These are phyloP conservation scores for Aspergillus transmontanensis DNA, from an alignment of 2,329 filamentous ascomycete genomes.

Conservation along the genomic window DNA sequence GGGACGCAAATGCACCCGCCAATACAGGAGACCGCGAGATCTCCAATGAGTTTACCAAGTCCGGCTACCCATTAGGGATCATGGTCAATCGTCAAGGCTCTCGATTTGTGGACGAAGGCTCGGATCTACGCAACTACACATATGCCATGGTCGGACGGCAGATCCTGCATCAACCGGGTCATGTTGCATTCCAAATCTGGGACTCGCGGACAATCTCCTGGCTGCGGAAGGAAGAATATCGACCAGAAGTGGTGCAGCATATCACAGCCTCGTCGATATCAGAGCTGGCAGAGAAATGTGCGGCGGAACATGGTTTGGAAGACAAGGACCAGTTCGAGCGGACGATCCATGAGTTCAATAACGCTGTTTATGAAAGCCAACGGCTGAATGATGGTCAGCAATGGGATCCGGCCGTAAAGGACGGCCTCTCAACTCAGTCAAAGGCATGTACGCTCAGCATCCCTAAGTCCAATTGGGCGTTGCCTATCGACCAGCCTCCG, in stretches of 20 bases:
- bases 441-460: slow-evolving; percentile 45
- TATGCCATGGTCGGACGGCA: slow-evolving; percentile 67
- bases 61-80: slow-evolving; percentile 66
- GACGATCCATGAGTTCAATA: slow-evolving; percentile 60
- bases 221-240: slow-evolving; percentile 65
- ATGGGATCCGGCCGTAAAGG: slow-evolving; percentile 64
- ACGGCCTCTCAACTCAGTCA: slow-evolving; percentile 64
- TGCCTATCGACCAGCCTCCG: slow-evolving; percentile 58
- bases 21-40: slow-evolving; percentile 59
- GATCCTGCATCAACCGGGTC: slow-evolving; percentile 61
- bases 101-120: slow-evolving; percentile 68
- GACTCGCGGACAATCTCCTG: slow-evolving; percentile 55
- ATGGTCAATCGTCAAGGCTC: slow-evolving; percentile 63
- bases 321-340: slow-evolving; percentile 51
- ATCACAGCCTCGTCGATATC: slow-evolving; percentile 55
- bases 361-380: slow-evolving; percentile 54
- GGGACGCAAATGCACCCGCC: slow-evolving; percentile 64
- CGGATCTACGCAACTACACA: slow-evolving; percentile 67
- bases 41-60: slow-evolving; percentile 70
- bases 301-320: slow-evolving; percentile 48
- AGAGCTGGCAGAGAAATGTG: slow-evolving; percentile 58
- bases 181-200: slow-evolving; percentile 67
- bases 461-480: slow-evolving; percentile 68
- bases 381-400: slow-evolving; percentile 47
- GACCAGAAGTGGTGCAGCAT: slow-evolving; percentile 58